Evolutionary conservation across 331 rosid genomes (phyloP), one percentile per base, ranked within the genome.

Genomic region (Cucumis variabilis): DNA sequence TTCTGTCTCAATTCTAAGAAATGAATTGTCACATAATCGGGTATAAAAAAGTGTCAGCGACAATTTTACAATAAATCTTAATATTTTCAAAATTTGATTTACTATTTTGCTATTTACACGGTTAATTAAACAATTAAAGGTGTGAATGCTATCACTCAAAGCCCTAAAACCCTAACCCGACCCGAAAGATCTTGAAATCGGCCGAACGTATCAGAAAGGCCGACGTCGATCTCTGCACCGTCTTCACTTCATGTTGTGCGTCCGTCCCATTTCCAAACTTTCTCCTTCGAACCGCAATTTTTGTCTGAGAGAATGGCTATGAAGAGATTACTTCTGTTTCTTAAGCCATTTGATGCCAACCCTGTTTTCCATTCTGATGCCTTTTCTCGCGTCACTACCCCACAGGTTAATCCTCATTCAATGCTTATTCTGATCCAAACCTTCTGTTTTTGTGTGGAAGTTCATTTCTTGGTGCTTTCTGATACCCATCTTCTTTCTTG

Each of bases 301-400:
- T 28, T n/a, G 16, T 33, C 15, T 53, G 4, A 60, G 19, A 76
- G 46, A 62, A 95, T 94, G 98, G 89, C 91, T 68, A 87, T 69
- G 87, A 94, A 90, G 94, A 93, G 89, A 89, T 75, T 97, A 76
- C 48, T 95, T 86, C 79, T 95, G 87, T 88, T 95, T 74, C 88
- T 94, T 33, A 95, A 97, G 88, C 96, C 98, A 70, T 90, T 91
- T 65, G 91, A 76, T 63, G 86, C 67, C 13, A 92, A 91, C 87
- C 93, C 96, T 37, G 88, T 91, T 28, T 70, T 81, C 84, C 92
- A 86, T 44, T 86, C 89, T 7, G 89, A 89, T 33, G 82, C 83
- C 23, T 87, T 86, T 87, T 87, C 93, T 79, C 91, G 90, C 88
- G 41, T 87, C 91, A 70, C 92, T 74, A 89, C 73, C 37, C 90